phyloP scores from a whole-genome alignment of 1,284 basidiomycete species.

The Xerocomus cyaneibrunnescens region DNA sequence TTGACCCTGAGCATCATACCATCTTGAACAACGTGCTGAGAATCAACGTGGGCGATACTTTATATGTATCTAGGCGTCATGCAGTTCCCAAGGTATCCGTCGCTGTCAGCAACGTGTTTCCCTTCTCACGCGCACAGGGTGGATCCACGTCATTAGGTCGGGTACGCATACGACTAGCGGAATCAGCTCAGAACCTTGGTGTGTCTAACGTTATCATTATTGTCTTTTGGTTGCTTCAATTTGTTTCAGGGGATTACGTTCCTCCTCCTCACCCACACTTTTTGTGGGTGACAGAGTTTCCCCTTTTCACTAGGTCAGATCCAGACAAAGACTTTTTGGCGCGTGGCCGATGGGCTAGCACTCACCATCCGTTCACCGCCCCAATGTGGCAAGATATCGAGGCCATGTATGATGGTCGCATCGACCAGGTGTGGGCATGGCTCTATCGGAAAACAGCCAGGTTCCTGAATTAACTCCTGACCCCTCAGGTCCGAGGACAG shows the following conservation, averaged over 20 bases:
- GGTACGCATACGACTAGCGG: constrained; percentile 66
- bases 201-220: constrained; percentile 29
- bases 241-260: constrained; percentile 48
- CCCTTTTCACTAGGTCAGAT: constrained; percentile 88
- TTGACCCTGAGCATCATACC: constrained; percentile 25
- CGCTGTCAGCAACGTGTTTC: constrained; percentile 1
- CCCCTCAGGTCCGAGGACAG: constrained; percentile 78
- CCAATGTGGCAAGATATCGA: constrained; percentile 89
- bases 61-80: constrained; percentile 50
- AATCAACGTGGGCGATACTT: constrained; percentile 41
- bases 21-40: constrained; percentile 31
- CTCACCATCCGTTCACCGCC: constrained; percentile 95
- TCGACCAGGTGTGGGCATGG: constrained; percentile 54
- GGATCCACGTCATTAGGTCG: constrained; percentile 84
- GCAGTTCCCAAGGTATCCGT: constrained; percentile 45
- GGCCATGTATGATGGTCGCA: constrained; percentile 66
- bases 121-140: constrained; percentile 50
- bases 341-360: constrained; percentile 84
- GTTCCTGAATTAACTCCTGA: constrained; percentile 7
- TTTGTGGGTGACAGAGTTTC: constrained; percentile 95
- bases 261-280: constrained; percentile 72
- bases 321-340: constrained; percentile 85
- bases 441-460: constrained; percentile 4
- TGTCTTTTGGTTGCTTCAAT: constrained; percentile 7
- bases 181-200: constrained; percentile 63